phyloP scores from a whole-genome alignment of 2,329 filamentous ascomycete genomes.

The Aspergillus pseudoglaucus region DNA sequence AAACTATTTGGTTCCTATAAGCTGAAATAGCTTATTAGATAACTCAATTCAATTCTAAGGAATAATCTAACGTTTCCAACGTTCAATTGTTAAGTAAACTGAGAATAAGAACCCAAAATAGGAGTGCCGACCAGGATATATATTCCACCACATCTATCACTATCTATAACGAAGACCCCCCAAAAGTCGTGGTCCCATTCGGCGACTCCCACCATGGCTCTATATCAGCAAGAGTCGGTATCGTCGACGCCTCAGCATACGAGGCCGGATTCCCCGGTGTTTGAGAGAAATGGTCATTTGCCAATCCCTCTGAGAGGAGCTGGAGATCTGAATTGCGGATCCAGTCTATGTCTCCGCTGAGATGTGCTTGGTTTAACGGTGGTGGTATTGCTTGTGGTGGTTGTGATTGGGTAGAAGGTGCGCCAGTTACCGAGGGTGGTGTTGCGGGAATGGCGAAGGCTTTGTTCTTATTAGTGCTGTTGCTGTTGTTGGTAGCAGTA shows the following conservation, averaged over 20 bases:
- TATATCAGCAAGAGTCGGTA: constrained; percentile 20
- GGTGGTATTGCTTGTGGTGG: constrained; percentile 9
- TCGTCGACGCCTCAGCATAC: constrained; percentile 6
- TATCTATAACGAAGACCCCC: constrained; percentile 14
- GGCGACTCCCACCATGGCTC: constrained; percentile 29
- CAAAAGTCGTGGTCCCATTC: constrained; percentile 9
- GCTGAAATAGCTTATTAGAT: too few relatives aligned
- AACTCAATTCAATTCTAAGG: too few relatives aligned
- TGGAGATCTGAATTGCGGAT: constrained; percentile 21
- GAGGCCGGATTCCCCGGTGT: constrained; percentile 5
- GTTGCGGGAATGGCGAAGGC: constrained; percentile 3
- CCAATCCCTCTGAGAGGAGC: constrained; percentile 17
- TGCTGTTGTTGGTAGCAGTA: background rate
- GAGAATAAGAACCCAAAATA: background rate
- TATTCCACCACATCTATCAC: background rate
- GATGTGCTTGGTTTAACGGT: too few relatives aligned
- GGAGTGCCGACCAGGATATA: background rate
- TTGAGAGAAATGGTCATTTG: constrained; percentile 12
- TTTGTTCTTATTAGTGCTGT: background rate
- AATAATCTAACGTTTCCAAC: too few relatives aligned
- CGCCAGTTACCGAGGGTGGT: too few relatives aligned
- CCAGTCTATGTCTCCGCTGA: constrained; percentile 21
- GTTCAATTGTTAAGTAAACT: too few relatives aligned
- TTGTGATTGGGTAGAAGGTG: constrained; percentile 6
- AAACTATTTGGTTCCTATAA: too few relatives aligned